Conservation (phyloP, 2,329 filamentous ascomycete genomes). For the Cladosporium sp. region DNA sequence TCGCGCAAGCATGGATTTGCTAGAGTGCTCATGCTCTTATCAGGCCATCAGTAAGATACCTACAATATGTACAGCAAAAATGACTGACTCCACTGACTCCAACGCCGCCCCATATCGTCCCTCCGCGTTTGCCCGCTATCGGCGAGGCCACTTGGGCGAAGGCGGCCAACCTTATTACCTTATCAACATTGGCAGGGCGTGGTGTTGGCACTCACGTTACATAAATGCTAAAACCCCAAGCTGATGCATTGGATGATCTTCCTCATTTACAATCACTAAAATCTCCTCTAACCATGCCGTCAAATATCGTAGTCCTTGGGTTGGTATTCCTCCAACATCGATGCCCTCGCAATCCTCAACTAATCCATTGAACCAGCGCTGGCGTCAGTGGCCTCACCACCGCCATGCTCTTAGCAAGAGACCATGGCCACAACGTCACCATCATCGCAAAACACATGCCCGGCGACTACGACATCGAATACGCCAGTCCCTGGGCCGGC, state of each 20-base stretch:
- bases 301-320: constrained; percentile 51
- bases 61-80: neutral
- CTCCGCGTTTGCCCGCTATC: constrained; percentile 5
- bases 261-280: neutral
- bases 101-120: neutral
- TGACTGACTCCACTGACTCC: neutral
- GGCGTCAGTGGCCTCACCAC: constrained; percentile 68
- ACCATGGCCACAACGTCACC: constrained; percentile 61
- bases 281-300: neutral
- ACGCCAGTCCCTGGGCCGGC: constrained; percentile 85
- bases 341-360: neutral
- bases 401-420: constrained; percentile 60
- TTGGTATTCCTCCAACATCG: constrained; percentile 23
- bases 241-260: neutral
- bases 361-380: constrained; percentile 47
- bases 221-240: neutral
- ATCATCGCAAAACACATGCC: constrained; percentile 87
- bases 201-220: neutral
- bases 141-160: neutral
- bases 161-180: constrained; percentile 12
- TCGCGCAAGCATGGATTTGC: neutral
- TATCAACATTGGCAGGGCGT: constrained; percentile 11
- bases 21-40: neutral
- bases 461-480: constrained; percentile 88
- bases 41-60: too few species aligned